Percentiles rank a stretch among this genome's conserved stretches.
Conservation (phyloP, 768 basidiomycete species). For the Suillus weaverae region DNA sequence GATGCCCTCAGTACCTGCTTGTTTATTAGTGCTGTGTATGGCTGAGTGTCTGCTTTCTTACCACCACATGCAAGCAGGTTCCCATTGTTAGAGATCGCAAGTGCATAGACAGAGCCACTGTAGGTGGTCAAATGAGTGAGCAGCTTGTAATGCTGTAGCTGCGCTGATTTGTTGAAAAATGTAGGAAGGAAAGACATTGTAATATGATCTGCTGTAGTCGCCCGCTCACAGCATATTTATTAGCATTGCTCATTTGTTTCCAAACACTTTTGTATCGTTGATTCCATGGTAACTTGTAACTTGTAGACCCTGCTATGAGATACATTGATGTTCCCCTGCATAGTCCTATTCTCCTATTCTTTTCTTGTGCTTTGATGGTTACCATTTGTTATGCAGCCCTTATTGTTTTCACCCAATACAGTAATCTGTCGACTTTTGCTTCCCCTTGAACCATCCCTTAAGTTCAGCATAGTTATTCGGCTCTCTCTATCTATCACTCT, state of each 20-base stretch:
- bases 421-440: slow-evolving; percentile 1
- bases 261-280: background rate
- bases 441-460: background rate
- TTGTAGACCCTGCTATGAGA: too few species aligned
- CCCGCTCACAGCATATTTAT: slow-evolving; percentile 1
- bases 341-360: too few species aligned
- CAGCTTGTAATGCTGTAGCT: background rate
- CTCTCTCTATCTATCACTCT: background rate
- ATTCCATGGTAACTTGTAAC: background rate
- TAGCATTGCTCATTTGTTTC: background rate
- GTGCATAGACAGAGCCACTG: background rate
- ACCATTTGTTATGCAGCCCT: background rate
- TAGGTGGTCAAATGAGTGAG: slow-evolving; percentile 1
- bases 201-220: slow-evolving; percentile 1
- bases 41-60: background rate
- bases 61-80: slow-evolving; percentile 6
- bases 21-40: background rate
- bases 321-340: too few species aligned
- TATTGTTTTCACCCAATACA: background rate
- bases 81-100: slow-evolving; percentile 7
- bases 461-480: too few species aligned
- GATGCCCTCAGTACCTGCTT: slow-evolving; percentile 7
- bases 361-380: background rate
- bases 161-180: background rate
- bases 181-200: background rate